Evolutionary conservation across 306 rosid genomes (phyloP), one percentile per base, ranked within the genome.

Genomic region (Ziziphus jujuba): DNA sequence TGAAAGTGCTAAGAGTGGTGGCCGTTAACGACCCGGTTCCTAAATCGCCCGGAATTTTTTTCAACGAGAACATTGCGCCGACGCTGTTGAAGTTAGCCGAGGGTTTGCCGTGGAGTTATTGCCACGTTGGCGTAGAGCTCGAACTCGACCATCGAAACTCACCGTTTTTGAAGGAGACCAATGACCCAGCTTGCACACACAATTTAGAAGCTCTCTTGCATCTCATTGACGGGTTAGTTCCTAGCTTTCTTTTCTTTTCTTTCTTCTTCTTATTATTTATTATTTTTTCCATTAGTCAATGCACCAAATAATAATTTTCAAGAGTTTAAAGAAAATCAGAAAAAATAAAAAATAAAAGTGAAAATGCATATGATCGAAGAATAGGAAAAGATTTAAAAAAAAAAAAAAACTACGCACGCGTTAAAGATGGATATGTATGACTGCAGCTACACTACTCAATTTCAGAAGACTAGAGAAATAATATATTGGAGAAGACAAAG

Each of bases 151-250:
- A 88, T 5, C 80, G 61, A 24, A 77, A 77, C 53, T 91, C 96
- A 5, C 97, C 93, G 5, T 91, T 88, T 34, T 35, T 91, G 17
- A 91, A 86, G 61, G 86, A 60, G 4, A 79, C 79, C 1, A 74
- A 25, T 6, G 96, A 88, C 52, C 92, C 82, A 0, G 65, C 9
- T 8, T 79, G 80, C 50, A 79, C 87, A 0, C 97, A 91, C 73
- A 88, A 91, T 67, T 75, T 91, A 79, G 97, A 91, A 84, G 91
- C 96, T 69, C 91, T 72, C 55, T 65, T 91, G 79, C 97, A 88
- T 77, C 73, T 91, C 72, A 77, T 91, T 15, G 97, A 91, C 53
- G 97, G 97, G 97, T 91, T 0, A 78, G 84, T 79, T 0, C 7
- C 50, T 15, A 1, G 16, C 33, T 5, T 61, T 22, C 9, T 1